Evolutionary conservation across 768 basidiomycete species (phyloP).

Genomic region (Suillus brevipes): DNA sequence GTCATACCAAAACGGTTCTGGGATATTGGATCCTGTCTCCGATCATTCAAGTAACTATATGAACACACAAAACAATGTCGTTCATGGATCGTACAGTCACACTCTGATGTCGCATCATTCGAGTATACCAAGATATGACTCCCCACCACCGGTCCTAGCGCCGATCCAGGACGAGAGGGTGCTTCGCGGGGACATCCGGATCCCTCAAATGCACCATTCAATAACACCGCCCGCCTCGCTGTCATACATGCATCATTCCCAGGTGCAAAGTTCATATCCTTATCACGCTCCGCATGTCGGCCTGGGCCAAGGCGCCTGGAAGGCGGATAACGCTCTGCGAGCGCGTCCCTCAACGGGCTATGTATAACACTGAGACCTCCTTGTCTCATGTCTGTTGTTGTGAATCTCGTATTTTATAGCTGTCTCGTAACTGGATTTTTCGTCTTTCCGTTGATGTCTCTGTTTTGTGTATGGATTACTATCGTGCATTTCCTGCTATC

Average conservation of each 20-base stretch:
- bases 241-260: constrained; percentile 45
- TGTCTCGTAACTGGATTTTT: constrained; percentile 10
- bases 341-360: constrained; percentile 26
- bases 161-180: constrained; percentile 50
- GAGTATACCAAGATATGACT: constrained; percentile 40
- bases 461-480: constrained; percentile 11
- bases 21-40: constrained; percentile 31
- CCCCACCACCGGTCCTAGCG: constrained; percentile 56
- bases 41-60: constrained; percentile 36
- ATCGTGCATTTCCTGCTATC: constrained; percentile 4
- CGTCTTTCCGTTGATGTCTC: constrained; percentile 3
- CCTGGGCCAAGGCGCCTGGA: constrained; percentile 46
- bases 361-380: background rate
- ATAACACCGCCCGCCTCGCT: constrained; percentile 29
- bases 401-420: constrained; percentile 11
- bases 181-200: constrained; percentile 30
- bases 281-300: constrained; percentile 40
- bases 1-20: constrained; percentile 36
- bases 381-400: background rate
- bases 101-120: constrained; percentile 25
- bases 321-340: constrained; percentile 44
- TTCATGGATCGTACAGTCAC: constrained; percentile 25
- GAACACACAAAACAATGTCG: constrained; percentile 28
- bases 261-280: constrained; percentile 39
- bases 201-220: constrained; percentile 33